Evolutionary conservation across 345 rosid species (phyloP).

Genomic region (Fremontodendron californicum): DNA sequence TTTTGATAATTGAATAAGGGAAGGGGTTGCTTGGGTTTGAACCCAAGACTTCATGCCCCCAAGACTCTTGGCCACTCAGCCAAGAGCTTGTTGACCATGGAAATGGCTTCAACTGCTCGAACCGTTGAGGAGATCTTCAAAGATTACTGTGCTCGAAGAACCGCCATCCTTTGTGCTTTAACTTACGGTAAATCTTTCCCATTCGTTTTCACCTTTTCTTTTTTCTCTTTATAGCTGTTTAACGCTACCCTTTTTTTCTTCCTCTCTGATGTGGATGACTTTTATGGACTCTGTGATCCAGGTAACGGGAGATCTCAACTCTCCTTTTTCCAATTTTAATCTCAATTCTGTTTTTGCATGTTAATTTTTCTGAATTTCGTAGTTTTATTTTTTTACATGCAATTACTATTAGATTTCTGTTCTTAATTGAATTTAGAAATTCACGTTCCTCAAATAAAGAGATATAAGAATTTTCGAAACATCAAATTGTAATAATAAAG

Average conservation of each 20-base stretch:
- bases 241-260: too few species aligned
- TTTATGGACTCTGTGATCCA: too few species aligned
- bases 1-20: too few species aligned
- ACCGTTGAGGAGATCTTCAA: constrained; percentile 95
- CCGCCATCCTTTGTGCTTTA: constrained; percentile 84
- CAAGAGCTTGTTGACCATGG: too few species aligned
- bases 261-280: too few species aligned
- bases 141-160: constrained; percentile 70
- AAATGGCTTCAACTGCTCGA: too few species aligned
- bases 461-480: background rate
- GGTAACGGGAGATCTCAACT: too few species aligned
- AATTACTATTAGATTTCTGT: too few species aligned
- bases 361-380: background rate
- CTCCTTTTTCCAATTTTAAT: too few species aligned
- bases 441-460: background rate
- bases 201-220: background rate
- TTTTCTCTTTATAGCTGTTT: background rate
- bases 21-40: too few species aligned
- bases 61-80: too few species aligned
- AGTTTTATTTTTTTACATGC: background rate
- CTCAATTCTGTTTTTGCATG: background rate
- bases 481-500: background rate
- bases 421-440: background rate
- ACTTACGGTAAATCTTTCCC: constrained; percentile 44
- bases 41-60: too few species aligned